Evolutionary conservation across 257 asterid genomes (phyloP).

Genomic region (Ligustrum vulgare): DNA sequence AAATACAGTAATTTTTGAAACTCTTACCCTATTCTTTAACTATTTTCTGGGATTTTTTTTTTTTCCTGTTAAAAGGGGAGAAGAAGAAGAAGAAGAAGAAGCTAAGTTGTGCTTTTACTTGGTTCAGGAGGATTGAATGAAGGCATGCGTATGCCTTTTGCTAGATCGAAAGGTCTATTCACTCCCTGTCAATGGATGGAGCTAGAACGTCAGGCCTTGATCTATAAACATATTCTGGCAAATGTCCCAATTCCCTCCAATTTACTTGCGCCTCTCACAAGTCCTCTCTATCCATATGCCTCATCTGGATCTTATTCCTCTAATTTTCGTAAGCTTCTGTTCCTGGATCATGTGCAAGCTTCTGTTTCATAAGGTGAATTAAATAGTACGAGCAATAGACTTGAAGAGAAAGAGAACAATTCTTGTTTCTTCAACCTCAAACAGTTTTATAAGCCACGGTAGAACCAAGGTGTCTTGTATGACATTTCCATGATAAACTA

Average conservation of each 20-base stretch:
- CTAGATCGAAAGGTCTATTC: slow-evolving; percentile 69
- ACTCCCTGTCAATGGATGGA: slow-evolving; percentile 97
- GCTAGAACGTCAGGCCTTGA: slow-evolving; percentile 87
- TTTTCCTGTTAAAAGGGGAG: background rate
- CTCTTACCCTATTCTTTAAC: background rate
- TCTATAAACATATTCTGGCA: slow-evolving; percentile 76
- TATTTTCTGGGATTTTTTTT: background rate
- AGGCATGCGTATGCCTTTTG: slow-evolving; percentile 45
- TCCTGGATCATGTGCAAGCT: no score
- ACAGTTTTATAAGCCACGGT: no score
- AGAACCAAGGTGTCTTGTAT: no score
- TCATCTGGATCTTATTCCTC: slow-evolving; percentile 61
- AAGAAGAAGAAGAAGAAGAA: background rate
- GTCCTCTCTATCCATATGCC: slow-evolving; percentile 64
- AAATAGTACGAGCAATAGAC: no score
- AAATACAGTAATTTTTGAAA: background rate
- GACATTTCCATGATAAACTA: no score
- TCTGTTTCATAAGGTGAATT: no score
- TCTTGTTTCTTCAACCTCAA: no score
- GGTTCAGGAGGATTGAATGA: slow-evolving; percentile 33
- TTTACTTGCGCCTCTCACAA: slow-evolving; percentile 69
- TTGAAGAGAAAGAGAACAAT: no score
- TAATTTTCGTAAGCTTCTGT: slow-evolving; percentile 51
- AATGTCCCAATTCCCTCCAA: slow-evolving; percentile 81
- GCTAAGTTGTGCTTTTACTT: background rate